These are phyloP conservation scores for Pleurotus giganteus DNA, from an alignment of 768 basidiomycete species.

Conservation along the genomic window DNA sequence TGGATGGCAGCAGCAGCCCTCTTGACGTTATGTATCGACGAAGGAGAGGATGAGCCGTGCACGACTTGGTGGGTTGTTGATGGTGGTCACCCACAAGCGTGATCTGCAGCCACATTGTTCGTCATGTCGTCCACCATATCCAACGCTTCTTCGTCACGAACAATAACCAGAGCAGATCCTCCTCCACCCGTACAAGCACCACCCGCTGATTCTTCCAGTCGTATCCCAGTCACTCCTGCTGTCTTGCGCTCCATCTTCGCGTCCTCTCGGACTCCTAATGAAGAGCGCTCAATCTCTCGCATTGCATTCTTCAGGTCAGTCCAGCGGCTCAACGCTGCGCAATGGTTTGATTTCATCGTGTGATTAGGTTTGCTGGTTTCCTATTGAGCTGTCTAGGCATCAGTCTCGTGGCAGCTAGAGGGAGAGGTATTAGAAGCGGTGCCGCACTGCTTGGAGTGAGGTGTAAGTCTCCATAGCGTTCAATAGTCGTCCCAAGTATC, in stretches of 20 bases:
- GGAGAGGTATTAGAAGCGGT: slow-evolving; percentile 63
- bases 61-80: neutral
- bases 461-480: neutral
- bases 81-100: neutral
- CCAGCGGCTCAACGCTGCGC: slow-evolving; percentile 6
- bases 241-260: slow-evolving; percentile 83
- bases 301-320: slow-evolving; percentile 82
- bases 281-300: slow-evolving; percentile 82
- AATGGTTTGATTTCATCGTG: neutral
- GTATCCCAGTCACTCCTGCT: slow-evolving; percentile 82
- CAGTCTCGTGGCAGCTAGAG: slow-evolving; percentile 69
- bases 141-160: slow-evolving; percentile 48
- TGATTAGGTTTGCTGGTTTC: slow-evolving; percentile 73
- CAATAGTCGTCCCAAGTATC: slow-evolving; percentile 35
- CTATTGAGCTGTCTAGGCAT: slow-evolving; percentile 80
- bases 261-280: slow-evolving; percentile 76
- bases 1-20: neutral
- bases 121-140: slow-evolving; percentile 49
- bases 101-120: neutral
- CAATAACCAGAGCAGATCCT: slow-evolving; percentile 34
- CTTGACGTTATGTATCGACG: no score
- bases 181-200: slow-evolving; percentile 33
- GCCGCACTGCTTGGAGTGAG: slow-evolving; percentile 49
- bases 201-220: slow-evolving; percentile 46
- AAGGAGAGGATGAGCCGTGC: no score